Conservation (phyloP, 441 rosid genomes). For the Isatis lusitanica region DNA sequence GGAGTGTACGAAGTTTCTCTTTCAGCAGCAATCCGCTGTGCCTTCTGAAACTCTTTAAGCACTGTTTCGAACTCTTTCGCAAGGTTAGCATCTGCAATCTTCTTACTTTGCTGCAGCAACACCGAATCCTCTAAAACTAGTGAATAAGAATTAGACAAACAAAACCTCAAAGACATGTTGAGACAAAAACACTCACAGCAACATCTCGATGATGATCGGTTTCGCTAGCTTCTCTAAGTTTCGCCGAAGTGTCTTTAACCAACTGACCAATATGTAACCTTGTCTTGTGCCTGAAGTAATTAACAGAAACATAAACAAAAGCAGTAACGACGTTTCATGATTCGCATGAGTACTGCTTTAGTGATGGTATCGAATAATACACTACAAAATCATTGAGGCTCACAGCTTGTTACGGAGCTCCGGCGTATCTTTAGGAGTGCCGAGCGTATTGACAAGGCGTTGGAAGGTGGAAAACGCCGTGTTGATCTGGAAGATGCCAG, state of each 20-base stretch:
- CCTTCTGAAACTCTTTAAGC: conserved; percentile 83
- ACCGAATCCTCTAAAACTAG: not conserved
- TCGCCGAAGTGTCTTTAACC: conserved; percentile 87
- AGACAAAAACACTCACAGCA: conserved; percentile 45
- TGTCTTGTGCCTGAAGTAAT: conserved; percentile 65
- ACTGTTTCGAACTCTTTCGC: conserved; percentile 89
- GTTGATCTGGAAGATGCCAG: conserved; percentile 94
- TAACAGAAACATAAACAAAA: not conserved
- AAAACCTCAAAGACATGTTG: not conserved
- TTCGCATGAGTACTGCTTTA: not conserved
- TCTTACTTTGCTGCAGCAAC: conserved; percentile 37
- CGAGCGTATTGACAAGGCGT: conserved; percentile 80
- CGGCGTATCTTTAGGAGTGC: conserved; percentile 89
- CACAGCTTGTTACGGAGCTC: conserved; percentile 92
- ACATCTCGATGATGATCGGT: conserved; percentile 69
- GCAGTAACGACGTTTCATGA: not conserved
- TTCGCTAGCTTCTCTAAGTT: conserved; percentile 90
- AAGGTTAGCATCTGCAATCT: conserved; percentile 93
- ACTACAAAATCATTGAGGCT: conserved; percentile 29
- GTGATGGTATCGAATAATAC: not conserved
- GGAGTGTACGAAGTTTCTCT: conserved; percentile 84
- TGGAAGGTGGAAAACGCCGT: conserved; percentile 84
- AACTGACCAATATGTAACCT: conserved; percentile 72
- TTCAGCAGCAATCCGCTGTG: conserved; percentile 83
- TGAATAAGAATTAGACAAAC: not conserved